Conservation (phyloP, 208 protist species). For the Acanthamoeba polyphaga region DNA sequence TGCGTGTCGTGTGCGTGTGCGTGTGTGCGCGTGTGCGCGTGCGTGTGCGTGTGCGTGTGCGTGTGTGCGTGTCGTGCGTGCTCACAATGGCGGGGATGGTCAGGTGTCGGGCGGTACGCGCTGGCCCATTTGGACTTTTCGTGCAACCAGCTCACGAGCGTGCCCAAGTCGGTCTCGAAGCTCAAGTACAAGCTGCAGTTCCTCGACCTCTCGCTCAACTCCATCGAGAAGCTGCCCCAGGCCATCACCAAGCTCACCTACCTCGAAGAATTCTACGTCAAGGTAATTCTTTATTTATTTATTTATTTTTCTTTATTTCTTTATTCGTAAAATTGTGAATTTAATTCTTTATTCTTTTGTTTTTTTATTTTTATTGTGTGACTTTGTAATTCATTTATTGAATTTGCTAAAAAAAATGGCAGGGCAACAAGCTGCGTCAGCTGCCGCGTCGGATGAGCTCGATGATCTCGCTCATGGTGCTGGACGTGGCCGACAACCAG, state of each 20-base stretch:
- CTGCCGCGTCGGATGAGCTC: neutral
- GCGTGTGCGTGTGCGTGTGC: neutral
- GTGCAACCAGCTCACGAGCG: slow-evolving; percentile 7
- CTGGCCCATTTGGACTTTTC: slow-evolving; percentile 22
- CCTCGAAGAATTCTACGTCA: slow-evolving; percentile 16
- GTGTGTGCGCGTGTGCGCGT: neutral
- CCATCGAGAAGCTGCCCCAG: slow-evolving; percentile 38
- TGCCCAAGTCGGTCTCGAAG: neutral
- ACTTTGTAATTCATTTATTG: neutral
- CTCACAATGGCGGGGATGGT: neutral
- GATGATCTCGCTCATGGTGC: slow-evolving; percentile 35
- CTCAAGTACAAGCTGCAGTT: slow-evolving; percentile 56
- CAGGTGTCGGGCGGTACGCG: neutral
- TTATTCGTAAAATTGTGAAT: too few species aligned
- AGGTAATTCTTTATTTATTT: neutral
- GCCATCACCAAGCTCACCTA: slow-evolving; percentile 41
- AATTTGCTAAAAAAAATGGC: too few species aligned
- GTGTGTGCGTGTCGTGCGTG: too few species aligned
- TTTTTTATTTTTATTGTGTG: too few species aligned
- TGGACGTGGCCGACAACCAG: slow-evolving; percentile 36
- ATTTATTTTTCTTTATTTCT: too few species aligned
- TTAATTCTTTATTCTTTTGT: neutral
- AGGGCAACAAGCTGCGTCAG: slow-evolving; percentile 1
- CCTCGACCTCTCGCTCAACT: slow-evolving; percentile 18
- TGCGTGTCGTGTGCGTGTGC: neutral